Percentiles rank a stretch among this genome's conserved stretches.
Conservation (phyloP, 208 protist species). For the Acanthamoeba lugdunensis region DNA sequence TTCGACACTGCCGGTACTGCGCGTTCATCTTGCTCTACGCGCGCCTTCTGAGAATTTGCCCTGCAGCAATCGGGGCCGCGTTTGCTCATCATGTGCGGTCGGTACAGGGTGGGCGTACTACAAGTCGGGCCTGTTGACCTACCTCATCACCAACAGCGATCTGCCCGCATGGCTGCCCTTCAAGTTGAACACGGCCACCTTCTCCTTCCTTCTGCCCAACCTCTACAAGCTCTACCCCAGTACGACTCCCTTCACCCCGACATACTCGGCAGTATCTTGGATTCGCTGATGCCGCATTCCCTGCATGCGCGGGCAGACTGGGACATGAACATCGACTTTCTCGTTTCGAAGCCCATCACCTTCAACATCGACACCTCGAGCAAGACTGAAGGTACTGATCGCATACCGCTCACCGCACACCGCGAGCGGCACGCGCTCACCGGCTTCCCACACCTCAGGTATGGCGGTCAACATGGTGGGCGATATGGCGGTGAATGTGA, state of each 20-base stretch:
- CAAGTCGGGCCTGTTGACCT: constrained; percentile 24
- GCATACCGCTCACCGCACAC: too few relatives aligned
- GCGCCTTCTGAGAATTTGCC: too few relatives aligned
- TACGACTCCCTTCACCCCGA: background rate
- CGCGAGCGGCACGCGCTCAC: background rate
- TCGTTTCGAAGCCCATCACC: background rate
- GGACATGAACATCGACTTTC: constrained; percentile 13
- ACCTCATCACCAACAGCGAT: constrained; percentile 25
- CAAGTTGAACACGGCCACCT: constrained; percentile 39
- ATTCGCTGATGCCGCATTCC: background rate
- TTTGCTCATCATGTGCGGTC: too few relatives aligned
- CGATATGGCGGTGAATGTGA: background rate
- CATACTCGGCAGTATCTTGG: too few relatives aligned
- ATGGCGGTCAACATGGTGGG: background rate
- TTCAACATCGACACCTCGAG: background rate
- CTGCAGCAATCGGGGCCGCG: too few relatives aligned
- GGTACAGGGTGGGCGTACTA: background rate
- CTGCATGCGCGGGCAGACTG: background rate
- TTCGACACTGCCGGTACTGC: constrained; percentile 2
- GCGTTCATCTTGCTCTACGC: too few relatives aligned
- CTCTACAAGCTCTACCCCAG: constrained; percentile 25
- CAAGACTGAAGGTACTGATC: background rate
- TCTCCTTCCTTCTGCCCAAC: constrained; percentile 6
- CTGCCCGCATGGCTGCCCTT: constrained; percentile 25
- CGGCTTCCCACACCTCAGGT: background rate